Percentiles rank a stretch among this genome's conserved stretches.
Evolutionary conservation across 1,139 yeast genomes (phyloP).

Genomic region (Candida labiduridarum): DNA sequence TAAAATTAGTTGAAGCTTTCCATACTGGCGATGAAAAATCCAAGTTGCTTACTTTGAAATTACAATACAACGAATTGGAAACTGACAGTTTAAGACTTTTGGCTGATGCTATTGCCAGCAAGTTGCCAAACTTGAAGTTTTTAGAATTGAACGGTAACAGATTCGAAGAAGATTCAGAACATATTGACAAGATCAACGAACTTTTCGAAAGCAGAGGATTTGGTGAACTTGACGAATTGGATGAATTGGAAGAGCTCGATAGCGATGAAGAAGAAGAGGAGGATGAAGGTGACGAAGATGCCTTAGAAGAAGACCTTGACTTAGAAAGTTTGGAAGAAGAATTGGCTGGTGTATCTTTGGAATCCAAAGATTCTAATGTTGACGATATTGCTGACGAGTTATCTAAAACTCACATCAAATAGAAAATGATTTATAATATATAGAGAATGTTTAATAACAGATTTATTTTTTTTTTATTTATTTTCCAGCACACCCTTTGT

Average conservation of each 20-base stretch:
- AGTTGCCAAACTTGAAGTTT: slow-evolving; percentile 60
- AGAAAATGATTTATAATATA: slow-evolving; percentile 9
- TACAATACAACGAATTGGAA: slow-evolving; percentile 90
- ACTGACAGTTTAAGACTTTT: slow-evolving; percentile 61
- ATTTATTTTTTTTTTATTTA: neutral
- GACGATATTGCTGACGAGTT: slow-evolving; percentile 64
- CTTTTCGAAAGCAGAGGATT: slow-evolving; percentile 72
- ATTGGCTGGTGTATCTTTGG: slow-evolving; percentile 35
- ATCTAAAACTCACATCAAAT: slow-evolving; percentile 51
- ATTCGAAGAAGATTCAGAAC: slow-evolving; percentile 54
- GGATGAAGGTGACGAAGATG: slow-evolving; percentile 58
- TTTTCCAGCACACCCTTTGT: neutral
- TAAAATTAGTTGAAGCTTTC: slow-evolving; percentile 52
- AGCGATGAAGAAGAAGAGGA: slow-evolving; percentile 80
- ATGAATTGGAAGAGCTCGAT: slow-evolving; percentile 89
- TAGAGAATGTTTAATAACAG: neutral
- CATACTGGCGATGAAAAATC: slow-evolving; percentile 34
- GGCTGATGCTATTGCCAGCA: slow-evolving; percentile 51
- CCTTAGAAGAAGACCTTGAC: slow-evolving; percentile 53
- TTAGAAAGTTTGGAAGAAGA: slow-evolving; percentile 64
- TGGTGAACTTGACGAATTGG: slow-evolving; percentile 88
- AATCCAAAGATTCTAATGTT: slow-evolving; percentile 38
- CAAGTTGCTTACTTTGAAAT: slow-evolving; percentile 58
- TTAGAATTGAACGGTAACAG: slow-evolving; percentile 93
- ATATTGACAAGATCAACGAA: slow-evolving; percentile 37